Evolutionary conservation across 768 basidiomycete species (phyloP).

Genomic region (Omphalotus guepiniiformis): DNA sequence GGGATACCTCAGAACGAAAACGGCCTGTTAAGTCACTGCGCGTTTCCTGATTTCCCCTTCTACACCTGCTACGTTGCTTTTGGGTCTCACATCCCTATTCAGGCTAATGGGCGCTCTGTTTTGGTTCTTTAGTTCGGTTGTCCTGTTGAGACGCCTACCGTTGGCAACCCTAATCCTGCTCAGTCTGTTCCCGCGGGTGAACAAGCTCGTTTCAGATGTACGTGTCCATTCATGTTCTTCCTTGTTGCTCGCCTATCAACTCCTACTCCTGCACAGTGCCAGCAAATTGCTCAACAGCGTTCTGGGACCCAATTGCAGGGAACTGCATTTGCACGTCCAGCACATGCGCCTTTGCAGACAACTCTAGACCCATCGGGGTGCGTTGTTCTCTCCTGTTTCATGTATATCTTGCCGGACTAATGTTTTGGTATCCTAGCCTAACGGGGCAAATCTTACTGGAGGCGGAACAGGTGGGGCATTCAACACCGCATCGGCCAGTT

Average conservation of each 20-base stretch:
- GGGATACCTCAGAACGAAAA: slow-evolving; percentile 67
- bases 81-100: background rate
- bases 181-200: slow-evolving; percentile 47
- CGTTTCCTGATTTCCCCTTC: slow-evolving; percentile 75
- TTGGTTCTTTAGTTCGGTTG: slow-evolving; percentile 75
- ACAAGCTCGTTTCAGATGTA: slow-evolving; percentile 51
- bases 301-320: slow-evolving; percentile 74
- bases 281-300: slow-evolving; percentile 68
- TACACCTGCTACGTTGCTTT: slow-evolving; percentile 59
- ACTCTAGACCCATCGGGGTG: slow-evolving; percentile 62
- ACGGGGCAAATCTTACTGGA: slow-evolving; percentile 66
- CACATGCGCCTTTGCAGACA: slow-evolving; percentile 60
- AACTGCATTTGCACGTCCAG: slow-evolving; percentile 56
- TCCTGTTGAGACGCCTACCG: slow-evolving; percentile 49
- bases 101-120: too few relatives aligned
- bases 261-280: slow-evolving; percentile 41
- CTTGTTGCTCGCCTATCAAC: background rate
- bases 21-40: slow-evolving; percentile 57
- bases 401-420: background rate
- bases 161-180: slow-evolving; percentile 60
- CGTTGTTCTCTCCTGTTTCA: slow-evolving; percentile 18
- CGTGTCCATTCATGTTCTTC: slow-evolving; percentile 19
- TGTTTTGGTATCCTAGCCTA: slow-evolving; percentile 38
- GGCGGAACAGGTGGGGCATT: slow-evolving; percentile 45
- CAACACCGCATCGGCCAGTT: slow-evolving; percentile 15